These are phyloP conservation scores for Decorospora gaudefroyi DNA, from an alignment of 2,329 filamentous ascomycete species.

Conservation along the genomic window DNA sequence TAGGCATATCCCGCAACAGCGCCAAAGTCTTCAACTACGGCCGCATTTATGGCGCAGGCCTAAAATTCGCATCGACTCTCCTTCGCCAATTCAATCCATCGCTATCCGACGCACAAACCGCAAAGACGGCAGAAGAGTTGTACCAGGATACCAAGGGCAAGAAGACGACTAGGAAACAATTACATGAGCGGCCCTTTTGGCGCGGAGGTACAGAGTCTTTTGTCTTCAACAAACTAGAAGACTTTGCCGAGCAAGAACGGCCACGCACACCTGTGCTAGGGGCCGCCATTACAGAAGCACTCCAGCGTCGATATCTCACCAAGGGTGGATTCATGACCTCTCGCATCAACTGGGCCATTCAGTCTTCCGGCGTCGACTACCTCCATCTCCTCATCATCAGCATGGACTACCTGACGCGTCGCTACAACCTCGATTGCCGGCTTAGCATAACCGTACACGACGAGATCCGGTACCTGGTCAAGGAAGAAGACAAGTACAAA, in stretches of 20 bases:
- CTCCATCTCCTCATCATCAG: conserved; percentile 88
- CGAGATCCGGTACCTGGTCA: conserved; percentile 92
- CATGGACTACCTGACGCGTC: conserved; percentile 91
- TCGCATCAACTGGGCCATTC: conserved; percentile 98
- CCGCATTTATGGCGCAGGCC: conserved; percentile 94
- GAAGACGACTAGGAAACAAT: conserved; percentile 73
- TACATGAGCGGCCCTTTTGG: conserved; percentile 84
- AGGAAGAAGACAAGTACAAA: conserved; percentile 81
- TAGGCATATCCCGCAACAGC: conserved; percentile 92
- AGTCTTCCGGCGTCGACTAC: conserved; percentile 96
- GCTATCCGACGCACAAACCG: conserved; percentile 78
- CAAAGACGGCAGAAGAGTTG: conserved; percentile 73
- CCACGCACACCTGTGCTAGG: conserved; percentile 90
- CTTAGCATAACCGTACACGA: conserved; percentile 95
- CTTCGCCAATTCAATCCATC: conserved; percentile 91
- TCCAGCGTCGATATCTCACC: conserved; percentile 84
- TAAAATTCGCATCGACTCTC: conserved; percentile 89
- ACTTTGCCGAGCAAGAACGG: conserved; percentile 92
- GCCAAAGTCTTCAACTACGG: conserved; percentile 99
- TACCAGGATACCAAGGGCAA: conserved; percentile 90
- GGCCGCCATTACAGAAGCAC: conserved; percentile 92
- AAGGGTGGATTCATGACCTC: conserved; percentile 93
- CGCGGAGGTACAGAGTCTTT: conserved; percentile 95
- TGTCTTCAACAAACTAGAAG: conserved; percentile 97
- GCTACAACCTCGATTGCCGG: conserved; percentile 82